A percentile compares a stretch with the other conserved stretches of the same genome.
These are phyloP conservation scores for Oryza meridionalis DNA, from an alignment of 176 grass and related monocot species.

Conservation along the genomic window DNA sequence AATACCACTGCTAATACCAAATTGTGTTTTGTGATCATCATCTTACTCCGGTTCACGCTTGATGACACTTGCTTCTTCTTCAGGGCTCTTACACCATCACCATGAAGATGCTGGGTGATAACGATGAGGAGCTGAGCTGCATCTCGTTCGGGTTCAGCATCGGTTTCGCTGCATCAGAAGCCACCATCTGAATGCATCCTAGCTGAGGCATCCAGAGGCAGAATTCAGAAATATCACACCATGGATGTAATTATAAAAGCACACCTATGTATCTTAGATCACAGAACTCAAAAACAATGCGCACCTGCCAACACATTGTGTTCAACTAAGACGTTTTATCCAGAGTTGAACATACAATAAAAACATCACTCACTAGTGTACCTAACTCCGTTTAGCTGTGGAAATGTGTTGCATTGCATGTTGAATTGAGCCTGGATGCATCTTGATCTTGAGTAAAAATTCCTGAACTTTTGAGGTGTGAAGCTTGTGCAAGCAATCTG, in stretches of 20 bases:
- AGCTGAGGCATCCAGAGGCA: neutral
- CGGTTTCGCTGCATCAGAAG: conserved; percentile 36
- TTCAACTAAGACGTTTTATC: conserved; percentile 43
- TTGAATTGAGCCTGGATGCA: neutral
- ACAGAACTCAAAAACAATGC: neutral
- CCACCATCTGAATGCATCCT: conserved; percentile 14
- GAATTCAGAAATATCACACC: neutral
- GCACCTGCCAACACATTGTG: neutral
- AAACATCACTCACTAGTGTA: neutral
- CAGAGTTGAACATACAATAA: conserved; percentile 39
- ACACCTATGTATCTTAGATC: conserved; percentile 16
- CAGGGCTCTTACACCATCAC: conserved; percentile 80
- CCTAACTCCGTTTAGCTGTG: neutral
- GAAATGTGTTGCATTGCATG: neutral
- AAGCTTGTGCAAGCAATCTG: neutral
- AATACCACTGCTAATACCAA: neutral
- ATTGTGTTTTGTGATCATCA: neutral
- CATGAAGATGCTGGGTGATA: conserved; percentile 66
- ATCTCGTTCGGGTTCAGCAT: conserved; percentile 76
- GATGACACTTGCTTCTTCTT: neutral
- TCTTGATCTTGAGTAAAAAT: neutral
- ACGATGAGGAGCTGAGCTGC: conserved; percentile 61
- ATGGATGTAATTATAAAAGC: conserved; percentile 13
- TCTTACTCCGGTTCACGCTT: neutral
- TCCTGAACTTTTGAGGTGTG: neutral